phyloP scores from a whole-genome alignment of 2,329 filamentous ascomycete genomes.

The Hymenoscyphus fructigenus region DNA sequence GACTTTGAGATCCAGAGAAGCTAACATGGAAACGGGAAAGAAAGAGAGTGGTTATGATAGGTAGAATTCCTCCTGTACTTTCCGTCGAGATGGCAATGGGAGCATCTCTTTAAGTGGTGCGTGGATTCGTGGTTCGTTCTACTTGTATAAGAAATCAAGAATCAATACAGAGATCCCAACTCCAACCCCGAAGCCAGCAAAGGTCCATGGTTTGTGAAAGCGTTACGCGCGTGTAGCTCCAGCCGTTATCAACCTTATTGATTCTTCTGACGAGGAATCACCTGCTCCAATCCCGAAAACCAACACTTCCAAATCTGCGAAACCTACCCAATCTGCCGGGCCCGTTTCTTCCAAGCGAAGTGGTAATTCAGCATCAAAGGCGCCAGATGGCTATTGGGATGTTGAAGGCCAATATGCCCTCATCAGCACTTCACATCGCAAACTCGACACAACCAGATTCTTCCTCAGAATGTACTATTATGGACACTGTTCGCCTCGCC shows the following conservation, averaged over 20 bases:
- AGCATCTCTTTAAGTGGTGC: too few species aligned
- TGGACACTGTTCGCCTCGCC: neutral
- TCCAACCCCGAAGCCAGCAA: too few species aligned
- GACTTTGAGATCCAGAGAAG: too few species aligned
- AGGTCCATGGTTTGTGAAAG: neutral
- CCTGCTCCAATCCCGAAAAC: neutral
- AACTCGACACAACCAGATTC: neutral
- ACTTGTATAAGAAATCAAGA: too few species aligned
- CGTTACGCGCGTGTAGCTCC: neutral
- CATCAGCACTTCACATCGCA: neutral
- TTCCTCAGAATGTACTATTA: constrained; percentile 7
- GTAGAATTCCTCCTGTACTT: too few species aligned
- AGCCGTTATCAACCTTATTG: neutral
- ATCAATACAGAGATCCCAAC: too few species aligned
- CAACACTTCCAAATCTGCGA: neutral
- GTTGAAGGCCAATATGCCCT: constrained; percentile 8
- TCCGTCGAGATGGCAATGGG: too few species aligned
- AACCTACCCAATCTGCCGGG: too few species aligned
- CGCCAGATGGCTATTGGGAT: neutral
- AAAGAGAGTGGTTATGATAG: too few species aligned
- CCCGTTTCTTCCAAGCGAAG: too few species aligned
- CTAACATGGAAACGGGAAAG: too few species aligned
- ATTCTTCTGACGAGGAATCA: neutral
- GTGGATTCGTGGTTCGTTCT: too few species aligned
- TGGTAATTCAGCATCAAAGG: neutral